Evolutionary conservation across 345 rosid species (phyloP).

Genomic region (Melastoma malabathricum): DNA sequence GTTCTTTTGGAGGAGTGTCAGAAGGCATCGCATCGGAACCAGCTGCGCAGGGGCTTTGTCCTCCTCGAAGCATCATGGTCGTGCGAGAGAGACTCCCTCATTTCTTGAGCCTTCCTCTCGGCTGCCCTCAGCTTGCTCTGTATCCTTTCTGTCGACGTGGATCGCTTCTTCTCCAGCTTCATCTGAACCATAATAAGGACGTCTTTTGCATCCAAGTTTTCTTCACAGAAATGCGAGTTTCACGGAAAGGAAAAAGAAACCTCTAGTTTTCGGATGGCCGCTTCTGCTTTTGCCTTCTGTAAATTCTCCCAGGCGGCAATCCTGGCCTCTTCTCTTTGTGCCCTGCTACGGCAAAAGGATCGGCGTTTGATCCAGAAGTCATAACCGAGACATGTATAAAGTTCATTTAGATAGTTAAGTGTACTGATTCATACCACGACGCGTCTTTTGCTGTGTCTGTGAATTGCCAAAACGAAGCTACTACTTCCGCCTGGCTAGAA

Average conservation of each 20-base stretch:
- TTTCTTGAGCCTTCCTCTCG: slow-evolving; percentile 55
- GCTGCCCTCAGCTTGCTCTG: slow-evolving; percentile 54
- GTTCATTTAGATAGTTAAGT: too few relatives aligned
- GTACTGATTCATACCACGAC: slow-evolving; percentile 35
- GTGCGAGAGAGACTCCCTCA: slow-evolving; percentile 40
- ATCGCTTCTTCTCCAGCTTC: slow-evolving; percentile 82
- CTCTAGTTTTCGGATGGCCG: slow-evolving; percentile 83
- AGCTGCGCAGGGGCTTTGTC: too few relatives aligned
- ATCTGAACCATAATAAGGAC: slow-evolving; percentile 22
- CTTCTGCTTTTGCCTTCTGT: slow-evolving; percentile 96
- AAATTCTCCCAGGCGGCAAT: slow-evolving; percentile 93
- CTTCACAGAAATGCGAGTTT: too few relatives aligned
- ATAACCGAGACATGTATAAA: too few relatives aligned
- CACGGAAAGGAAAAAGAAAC: slow-evolving; percentile 13
- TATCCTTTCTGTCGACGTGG: slow-evolving; percentile 73
- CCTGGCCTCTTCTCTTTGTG: slow-evolving; percentile 78
- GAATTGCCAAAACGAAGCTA: slow-evolving; percentile 41
- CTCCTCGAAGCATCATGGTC: not conserved
- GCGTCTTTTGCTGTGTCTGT: slow-evolving; percentile 39
- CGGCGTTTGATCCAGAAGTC: too few relatives aligned
- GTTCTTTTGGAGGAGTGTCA: too few relatives aligned
- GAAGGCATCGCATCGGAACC: too few relatives aligned
- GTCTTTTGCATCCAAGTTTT: too few relatives aligned
- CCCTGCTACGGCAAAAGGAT: slow-evolving; percentile 23
- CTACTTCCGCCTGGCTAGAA: slow-evolving; percentile 12